Base-by-base conservation (phyloP, 257 asterid species). In the Voacanga thouarsii region DNA sequence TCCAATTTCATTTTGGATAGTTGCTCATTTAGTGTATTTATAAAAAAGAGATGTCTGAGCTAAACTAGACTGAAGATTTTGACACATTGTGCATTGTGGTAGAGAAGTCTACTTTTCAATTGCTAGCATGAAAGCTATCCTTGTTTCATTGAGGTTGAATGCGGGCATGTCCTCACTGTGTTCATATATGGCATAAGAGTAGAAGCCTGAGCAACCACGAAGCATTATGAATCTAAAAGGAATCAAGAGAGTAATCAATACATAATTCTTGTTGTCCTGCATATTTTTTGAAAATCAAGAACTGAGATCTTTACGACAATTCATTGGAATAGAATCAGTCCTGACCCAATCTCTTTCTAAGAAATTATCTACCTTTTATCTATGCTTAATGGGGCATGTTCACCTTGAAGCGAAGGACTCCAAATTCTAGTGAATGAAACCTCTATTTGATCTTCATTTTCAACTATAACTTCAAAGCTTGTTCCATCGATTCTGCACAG, bases 371-470 rank as follows among this genome's bases (percentile, higher is more conserved):
- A 84, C 98, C 97, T 89, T 83, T 89, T 94, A 76, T 94, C 97
- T 63, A 94, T 89, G 80, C 81, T 92, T 65, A 94, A 75, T 3
- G 98, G 96, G 70, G 87, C 78, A 65, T 92, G 88, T 85, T 86
- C 86, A 45, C 89, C 92, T 75, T 76, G 82, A 74, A 86, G 84
- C 66, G 89, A 85, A 56, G 92, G 89, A 87, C 87, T 90, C 97
- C 97, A 94, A 60, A 77, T 87, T 74, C 97, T 88, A 44, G 88
- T 86, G 79, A 94, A 94, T 14, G 97, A 94, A 45, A 94, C 87
- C 85, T 94, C 98, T 53, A 91, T 88, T 74, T 83, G 87, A 71
- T 92, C 96, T 79, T 90, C 96, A 43, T 60, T 84, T 71, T 92
- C 79, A 24, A 82, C 87, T 51, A 84, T 75, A 26, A 88, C 97